Evolutionary conservation across 2,329 filamentous ascomycete species (phyloP).

Genomic region (Aspergillus intermedius): DNA sequence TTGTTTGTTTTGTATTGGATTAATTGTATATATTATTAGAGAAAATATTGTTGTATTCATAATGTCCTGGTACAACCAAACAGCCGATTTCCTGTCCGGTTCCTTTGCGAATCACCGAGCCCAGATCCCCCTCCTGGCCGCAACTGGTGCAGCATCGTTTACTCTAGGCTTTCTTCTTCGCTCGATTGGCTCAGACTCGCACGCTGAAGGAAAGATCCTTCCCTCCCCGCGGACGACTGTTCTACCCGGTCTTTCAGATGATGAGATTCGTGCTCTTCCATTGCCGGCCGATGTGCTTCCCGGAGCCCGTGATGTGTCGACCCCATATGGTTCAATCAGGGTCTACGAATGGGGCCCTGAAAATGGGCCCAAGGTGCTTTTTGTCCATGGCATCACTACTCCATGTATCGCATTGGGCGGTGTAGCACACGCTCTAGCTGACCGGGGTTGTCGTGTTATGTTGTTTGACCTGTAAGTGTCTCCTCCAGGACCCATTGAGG

Average conservation of each 20-base stretch:
- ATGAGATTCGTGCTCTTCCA: constrained; percentile 40
- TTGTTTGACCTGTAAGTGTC: constrained; percentile 56
- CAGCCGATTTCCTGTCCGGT: constrained; percentile 28
- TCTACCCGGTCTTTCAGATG: constrained; percentile 27
- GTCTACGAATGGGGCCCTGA: constrained; percentile 78
- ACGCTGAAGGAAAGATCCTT: constrained; percentile 15
- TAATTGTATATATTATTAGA: not conserved
- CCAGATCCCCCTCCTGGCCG: constrained; percentile 28
- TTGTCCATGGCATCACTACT: constrained; percentile 77
- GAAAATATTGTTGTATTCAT: not conserved
- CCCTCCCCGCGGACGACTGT: constrained; percentile 32
- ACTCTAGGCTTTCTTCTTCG: constrained; percentile 27
- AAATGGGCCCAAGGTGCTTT: constrained; percentile 62
- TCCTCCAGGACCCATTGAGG: not conserved
- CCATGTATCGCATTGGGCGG: constrained; percentile 64
- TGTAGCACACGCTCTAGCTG: constrained; percentile 59
- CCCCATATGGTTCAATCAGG: constrained; percentile 59
- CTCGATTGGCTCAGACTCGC: constrained; percentile 18
- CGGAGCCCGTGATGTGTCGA: constrained; percentile 56
- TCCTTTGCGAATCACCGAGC: constrained; percentile 23
- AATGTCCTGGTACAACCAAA: constrained; percentile 31
- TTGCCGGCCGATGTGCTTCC: constrained; percentile 64
- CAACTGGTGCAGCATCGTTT: constrained; percentile 29
- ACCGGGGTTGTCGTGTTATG: constrained; percentile 67
- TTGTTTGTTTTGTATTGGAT: not conserved